Evolutionary conservation across 1,284 basidiomycete species (phyloP), one percentile per base, ranked within the genome.

Genomic region (Cystobasidiaceae sp.): DNA sequence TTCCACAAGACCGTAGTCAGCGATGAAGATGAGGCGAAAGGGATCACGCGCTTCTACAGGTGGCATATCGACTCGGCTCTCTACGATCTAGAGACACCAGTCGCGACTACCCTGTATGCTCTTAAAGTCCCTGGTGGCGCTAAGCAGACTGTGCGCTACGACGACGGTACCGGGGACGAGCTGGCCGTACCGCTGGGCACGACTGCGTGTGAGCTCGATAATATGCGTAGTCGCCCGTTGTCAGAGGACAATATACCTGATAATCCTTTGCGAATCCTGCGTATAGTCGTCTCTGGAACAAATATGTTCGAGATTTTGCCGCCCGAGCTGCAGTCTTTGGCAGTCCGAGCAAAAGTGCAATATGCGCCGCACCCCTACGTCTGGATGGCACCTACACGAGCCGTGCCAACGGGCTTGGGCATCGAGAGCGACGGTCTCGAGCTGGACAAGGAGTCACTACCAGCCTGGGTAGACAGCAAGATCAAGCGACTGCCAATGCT

Each of bases 41-140:
- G 89, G 27, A 77, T 81, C 45, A 93, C 91, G 11, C 83, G 91
- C 30, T 93, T 90, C 81, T 93, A 92, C 75, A 82, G 90, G 59
- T 92, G 90, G 90, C 91, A 94, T 78, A 93, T 94, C 76, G 92
- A 96, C 73, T 92, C 92, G 0, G 92, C 92, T 0, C 78, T 94
- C 27, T 96, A 94, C 76, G 85, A 89, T 68, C 83, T 91, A 25
- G 64, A 73, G 27, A 68, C 74, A 30, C 92, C 92, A 2, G 86
- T 83, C 71, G 91, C 91, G 43, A 96, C 93, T 2, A 90, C 91
- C 0, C 83, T 96, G 7, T 91, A 93, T 71, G 90, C 85, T 0
- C 80, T 93, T 63, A 80, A 75, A 0, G 86, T 93, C 0, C 92
- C 92, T 0, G 70, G 81, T 32, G 91, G 90, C 0, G 74, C 79